Evolutionary conservation across 305 asterid genomes (phyloP), one percentile per base, ranked within the genome.

Genomic region (Fraxinus sp.): DNA sequence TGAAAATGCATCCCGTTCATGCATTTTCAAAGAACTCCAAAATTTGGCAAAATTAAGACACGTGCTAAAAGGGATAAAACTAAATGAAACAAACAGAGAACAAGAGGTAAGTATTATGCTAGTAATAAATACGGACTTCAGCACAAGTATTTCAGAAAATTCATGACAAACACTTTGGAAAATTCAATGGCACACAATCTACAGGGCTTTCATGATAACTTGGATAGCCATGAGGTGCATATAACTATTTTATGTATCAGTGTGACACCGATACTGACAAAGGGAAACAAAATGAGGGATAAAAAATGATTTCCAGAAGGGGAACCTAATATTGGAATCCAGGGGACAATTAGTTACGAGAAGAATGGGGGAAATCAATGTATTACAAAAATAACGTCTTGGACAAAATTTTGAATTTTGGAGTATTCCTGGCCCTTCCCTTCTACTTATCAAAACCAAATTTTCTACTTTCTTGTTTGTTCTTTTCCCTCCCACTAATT

Each of bases 11-110:
- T 73, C 35, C 30, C n/a, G 20, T 81, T 36, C 24, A 75, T 80
- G 85, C 80, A 79, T 75, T 41, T 78, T 57, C 33, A 35, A 70
- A 33, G 80, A 77, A 41, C 35, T 52, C 36, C 59, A 80, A 57
- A 82, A 59, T 66, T 77, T 2, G 8, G 30, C 20, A 26, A 78
- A 33, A 76, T 72, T 68, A 77, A 7, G 26, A 77, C 8, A 20
- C 10, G 46, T 13, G 76, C 77, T 36, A 30, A 32, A 64, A 37
- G 74, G 79, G 72, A 72, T 79, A 49, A 28, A 68, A 20, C 73
- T 14, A 62, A 36, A 80, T 39, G 66, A 43, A 79, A 28, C 36
- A 75, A 35, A n/a, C 26, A 24, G 77, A 36, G 39, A 13, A 14
- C 39, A 35, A 2, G 68, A 68, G 20, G 7, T 11, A 79, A 70